Conservation (phyloP, 164 flowering plant species). For the Chimonanthus praecox region DNA sequence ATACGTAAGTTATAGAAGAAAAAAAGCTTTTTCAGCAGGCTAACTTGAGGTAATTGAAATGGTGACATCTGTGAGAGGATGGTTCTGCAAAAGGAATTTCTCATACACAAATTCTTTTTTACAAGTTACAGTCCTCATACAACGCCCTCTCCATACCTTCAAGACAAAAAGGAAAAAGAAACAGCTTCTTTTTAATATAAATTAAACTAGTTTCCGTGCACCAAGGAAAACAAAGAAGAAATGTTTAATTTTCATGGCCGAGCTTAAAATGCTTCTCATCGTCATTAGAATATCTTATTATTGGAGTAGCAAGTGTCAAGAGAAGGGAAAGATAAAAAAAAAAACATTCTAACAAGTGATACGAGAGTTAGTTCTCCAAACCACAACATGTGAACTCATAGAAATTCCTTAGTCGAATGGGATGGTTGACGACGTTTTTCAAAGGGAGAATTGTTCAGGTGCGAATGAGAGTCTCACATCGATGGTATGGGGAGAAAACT, state of each 20-base stretch:
- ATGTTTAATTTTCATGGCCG: background rate
- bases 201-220: background rate
- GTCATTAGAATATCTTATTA: background rate
- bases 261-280: background rate
- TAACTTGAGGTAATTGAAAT: background rate
- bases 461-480: too few species aligned
- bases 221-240: background rate
- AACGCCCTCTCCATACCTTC: background rate
- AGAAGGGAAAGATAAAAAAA: too few species aligned
- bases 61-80: constrained; percentile 3
- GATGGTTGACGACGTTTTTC: too few species aligned
- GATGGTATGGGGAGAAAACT: too few species aligned
- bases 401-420: too few species aligned
- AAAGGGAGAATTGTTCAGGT: too few species aligned
- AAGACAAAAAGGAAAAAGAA: background rate
- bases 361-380: too few species aligned
- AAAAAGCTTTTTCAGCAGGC: background rate
- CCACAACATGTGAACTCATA: too few species aligned
- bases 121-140: constrained; percentile 1
- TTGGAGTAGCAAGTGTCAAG: too few species aligned
- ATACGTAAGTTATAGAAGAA: background rate
- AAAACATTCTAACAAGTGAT: too few species aligned
- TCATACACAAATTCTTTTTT: constrained; percentile 2
- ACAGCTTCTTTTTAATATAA: background rate
- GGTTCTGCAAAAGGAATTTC: constrained; percentile 9